Conservation (phyloP, 495 filamentous ascomycete genomes). For the Aspergillus sparsus region DNA sequence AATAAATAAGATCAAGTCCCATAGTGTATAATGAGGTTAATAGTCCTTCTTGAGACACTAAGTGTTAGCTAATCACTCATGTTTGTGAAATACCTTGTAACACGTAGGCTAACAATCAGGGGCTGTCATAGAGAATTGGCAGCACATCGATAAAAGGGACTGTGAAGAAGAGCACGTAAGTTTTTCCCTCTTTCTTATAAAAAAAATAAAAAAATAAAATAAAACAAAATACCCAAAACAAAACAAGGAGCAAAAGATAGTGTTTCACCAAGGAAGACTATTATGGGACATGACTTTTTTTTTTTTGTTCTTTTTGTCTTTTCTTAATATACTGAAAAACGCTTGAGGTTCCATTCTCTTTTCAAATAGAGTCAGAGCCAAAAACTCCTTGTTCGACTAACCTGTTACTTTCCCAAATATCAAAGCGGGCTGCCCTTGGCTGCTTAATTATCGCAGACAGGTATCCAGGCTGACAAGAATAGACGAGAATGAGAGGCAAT, state of each 20-base stretch:
- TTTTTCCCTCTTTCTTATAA: neutral
- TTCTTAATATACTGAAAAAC: neutral
- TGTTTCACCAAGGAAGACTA: neutral
- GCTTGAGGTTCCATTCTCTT: neutral
- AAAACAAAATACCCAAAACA: neutral
- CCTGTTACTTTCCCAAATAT: neutral
- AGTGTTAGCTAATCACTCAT: too few species aligned
- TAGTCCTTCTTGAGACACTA: too few species aligned
- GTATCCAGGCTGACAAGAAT: constrained; percentile 2
- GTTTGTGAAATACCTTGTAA: too few species aligned
- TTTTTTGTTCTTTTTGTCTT: constrained; percentile 2
- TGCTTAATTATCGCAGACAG: constrained; percentile 1
- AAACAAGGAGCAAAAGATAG: neutral
- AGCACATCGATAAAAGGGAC: neutral
- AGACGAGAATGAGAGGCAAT: neutral
- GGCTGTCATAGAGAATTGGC: too few species aligned
- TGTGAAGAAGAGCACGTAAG: neutral
- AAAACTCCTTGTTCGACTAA: neutral
- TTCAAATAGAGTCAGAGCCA: neutral
- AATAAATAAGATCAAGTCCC: too few species aligned
- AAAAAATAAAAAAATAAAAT: neutral
- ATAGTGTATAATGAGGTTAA: too few species aligned
- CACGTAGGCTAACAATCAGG: too few species aligned
- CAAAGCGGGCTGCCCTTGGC: neutral
- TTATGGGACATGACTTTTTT: constrained; percentile 1